Evolutionary conservation across 1,284 basidiomycete species (phyloP), one percentile per base, ranked within the genome.

Genomic region (Xerocomus tenax): DNA sequence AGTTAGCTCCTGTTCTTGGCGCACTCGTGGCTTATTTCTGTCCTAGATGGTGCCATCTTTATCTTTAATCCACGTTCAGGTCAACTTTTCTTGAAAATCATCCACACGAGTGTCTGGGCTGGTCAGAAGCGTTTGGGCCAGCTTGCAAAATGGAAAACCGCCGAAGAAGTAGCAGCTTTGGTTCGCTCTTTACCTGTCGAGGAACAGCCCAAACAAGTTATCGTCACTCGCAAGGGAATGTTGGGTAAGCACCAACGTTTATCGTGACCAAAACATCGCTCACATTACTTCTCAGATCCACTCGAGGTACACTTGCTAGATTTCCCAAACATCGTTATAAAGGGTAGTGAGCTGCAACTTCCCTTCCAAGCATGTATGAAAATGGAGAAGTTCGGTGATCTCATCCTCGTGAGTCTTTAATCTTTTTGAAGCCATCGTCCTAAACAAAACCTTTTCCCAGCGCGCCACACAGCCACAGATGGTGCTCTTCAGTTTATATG

Each of bases 341-440:
- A 98, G 74, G 96, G 96, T 48, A 94, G 90, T 58, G 96, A 99
- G 70, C 75, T 99, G 42, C 96, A 98, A 67, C 73, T 98, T 54
- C 96, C 96, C 1, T 98, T 98, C 91, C 95, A 98, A 73, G 93
- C 95, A 15, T 95, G 92, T 60, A 93, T 99, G 86, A 98, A 98
- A 79, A 94, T 98, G 82, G 96, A 99, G 77, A 97, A 98, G 72
- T 98, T 99, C 58, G 96, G 96, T 72, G 96, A 99, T 68, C 74
- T 98, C 53, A 97, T 97, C 59, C 69, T 97, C 65, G 84, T 84
- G 63, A 51, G 76, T 62, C 13, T 29, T 42, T 25, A 25, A 2
- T 8, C 7, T 40, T n/a, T 23, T 16, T 10, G 42, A 23, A 16
- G 15, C 3, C 15, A 13, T 21, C 45, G 44, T 40, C 15, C 40